phyloP scores from a whole-genome alignment of 495 filamentous ascomycete species.

The Daldinia bambusicola region DNA sequence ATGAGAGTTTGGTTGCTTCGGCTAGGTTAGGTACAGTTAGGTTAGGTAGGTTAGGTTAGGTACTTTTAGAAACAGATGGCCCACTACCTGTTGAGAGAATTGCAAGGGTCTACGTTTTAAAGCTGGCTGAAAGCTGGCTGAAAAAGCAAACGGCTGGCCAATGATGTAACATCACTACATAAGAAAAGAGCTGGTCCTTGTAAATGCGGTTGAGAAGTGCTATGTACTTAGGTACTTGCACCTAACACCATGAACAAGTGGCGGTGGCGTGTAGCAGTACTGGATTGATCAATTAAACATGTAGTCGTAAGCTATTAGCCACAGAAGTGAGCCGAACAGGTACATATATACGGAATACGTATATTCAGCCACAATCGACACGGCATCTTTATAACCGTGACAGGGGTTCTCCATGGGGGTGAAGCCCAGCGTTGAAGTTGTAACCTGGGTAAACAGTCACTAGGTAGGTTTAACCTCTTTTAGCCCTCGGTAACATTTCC shows the following conservation, averaged over 20 bases:
- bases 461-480: slow-evolving; percentile 4
- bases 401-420: neutral
- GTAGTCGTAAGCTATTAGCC: slow-evolving; percentile 11
- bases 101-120: neutral
- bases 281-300: too few relatives aligned
- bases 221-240: too few relatives aligned
- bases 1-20: neutral
- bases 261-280: neutral
- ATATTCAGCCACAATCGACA: slow-evolving; percentile 7
- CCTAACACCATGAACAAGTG: too few relatives aligned
- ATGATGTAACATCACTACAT: neutral
- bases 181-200: slow-evolving; percentile 1
- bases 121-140: neutral
- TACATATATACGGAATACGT: too few relatives aligned
- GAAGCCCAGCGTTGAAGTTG: too few relatives aligned
- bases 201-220: neutral
- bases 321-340: too few relatives aligned
- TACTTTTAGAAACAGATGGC: neutral
- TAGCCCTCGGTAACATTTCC: neutral
- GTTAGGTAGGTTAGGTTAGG: neutral
- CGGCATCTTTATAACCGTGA: neutral
- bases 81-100: too few relatives aligned
- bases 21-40: too few relatives aligned
- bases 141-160: slow-evolving; percentile 6
- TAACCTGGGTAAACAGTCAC: neutral